Conservation (phyloP, 116 monocot genomes). For the Posidonia oceanica region DNA sequence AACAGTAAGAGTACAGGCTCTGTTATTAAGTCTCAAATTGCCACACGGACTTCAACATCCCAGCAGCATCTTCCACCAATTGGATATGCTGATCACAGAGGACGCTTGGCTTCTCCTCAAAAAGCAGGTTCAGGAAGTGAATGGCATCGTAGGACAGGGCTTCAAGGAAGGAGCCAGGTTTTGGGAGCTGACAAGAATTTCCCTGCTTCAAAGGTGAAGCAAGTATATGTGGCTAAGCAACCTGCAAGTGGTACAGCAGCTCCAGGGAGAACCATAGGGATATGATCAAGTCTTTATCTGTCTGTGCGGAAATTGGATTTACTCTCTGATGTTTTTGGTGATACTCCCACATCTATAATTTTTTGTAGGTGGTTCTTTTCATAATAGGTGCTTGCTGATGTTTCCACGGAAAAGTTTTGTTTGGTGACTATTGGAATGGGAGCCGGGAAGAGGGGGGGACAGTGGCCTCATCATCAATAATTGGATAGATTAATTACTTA, state of each 20-base stretch:
- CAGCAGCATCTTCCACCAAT: slow-evolving; percentile 25
- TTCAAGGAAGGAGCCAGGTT: slow-evolving; percentile 46
- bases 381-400: background rate
- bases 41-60: slow-evolving; percentile 8
- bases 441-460: background rate
- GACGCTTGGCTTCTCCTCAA: slow-evolving; percentile 20
- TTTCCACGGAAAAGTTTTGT: too few relatives aligned
- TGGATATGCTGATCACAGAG: slow-evolving; percentile 24
- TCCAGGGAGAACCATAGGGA: slow-evolving; percentile 4
- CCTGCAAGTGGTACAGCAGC: slow-evolving; percentile 20
- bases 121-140: slow-evolving; percentile 41
- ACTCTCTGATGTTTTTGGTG: background rate
- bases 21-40: slow-evolving; percentile 13
- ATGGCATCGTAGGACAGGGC: slow-evolving; percentile 35
- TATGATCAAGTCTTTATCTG: background rate
- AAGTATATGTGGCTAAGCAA: slow-evolving; percentile 83
- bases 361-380: background rate
- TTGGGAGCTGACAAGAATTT: slow-evolving; percentile 39
- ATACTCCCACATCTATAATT: background rate
- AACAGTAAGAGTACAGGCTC: slow-evolving; percentile 10
- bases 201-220: slow-evolving; percentile 58
- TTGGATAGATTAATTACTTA: background rate
- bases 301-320: background rate
- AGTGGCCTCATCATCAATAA: background rate
- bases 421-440: background rate